Evolutionary conservation across 2,329 filamentous ascomycete genomes (phyloP).

Genomic region (Aspergillus piperis): DNA sequence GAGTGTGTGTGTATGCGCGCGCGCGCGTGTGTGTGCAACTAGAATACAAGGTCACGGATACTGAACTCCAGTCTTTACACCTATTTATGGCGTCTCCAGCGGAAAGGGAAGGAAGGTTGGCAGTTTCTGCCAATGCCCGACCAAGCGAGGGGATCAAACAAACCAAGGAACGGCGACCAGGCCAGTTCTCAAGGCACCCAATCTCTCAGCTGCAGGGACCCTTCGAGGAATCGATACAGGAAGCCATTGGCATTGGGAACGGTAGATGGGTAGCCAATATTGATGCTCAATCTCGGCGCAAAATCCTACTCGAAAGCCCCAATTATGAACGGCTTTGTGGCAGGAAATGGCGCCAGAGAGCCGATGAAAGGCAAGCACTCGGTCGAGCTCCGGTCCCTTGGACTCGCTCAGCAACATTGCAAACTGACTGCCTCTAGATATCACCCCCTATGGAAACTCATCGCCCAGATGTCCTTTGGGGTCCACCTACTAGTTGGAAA

Average conservation of each 20-base stretch:
- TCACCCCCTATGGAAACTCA: slow-evolving; percentile 86
- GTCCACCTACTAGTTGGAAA: slow-evolving; percentile 83
- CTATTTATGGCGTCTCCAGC: slow-evolving; percentile 13
- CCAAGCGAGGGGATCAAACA: slow-evolving; percentile 2
- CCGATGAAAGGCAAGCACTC: slow-evolving; percentile 57
- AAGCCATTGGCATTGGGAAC: slow-evolving; percentile 31
- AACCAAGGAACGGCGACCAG: slow-evolving; percentile 8
- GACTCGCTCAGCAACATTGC: background rate
- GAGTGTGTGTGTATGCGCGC: background rate
- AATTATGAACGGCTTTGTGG: slow-evolving; percentile 71
- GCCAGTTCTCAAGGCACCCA: slow-evolving; percentile 39
- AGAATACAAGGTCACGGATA: background rate
- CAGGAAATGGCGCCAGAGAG: slow-evolving; percentile 72
- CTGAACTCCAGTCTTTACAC: background rate
- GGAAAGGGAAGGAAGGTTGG: slow-evolving; percentile 2
- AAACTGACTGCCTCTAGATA: slow-evolving; percentile 51
- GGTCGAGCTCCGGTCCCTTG: background rate
- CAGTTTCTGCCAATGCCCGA: slow-evolving; percentile 9
- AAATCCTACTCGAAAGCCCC: slow-evolving; percentile 66
- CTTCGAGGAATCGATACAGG: slow-evolving; percentile 49
- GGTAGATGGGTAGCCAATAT: slow-evolving; percentile 36
- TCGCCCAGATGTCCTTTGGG: slow-evolving; percentile 91
- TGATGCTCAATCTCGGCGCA: slow-evolving; percentile 56
- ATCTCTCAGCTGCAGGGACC: slow-evolving; percentile 47
- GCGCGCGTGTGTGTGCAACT: background rate